Conservation (phyloP, 331 rosid genomes). For the Phaseolus coccineus region DNA sequence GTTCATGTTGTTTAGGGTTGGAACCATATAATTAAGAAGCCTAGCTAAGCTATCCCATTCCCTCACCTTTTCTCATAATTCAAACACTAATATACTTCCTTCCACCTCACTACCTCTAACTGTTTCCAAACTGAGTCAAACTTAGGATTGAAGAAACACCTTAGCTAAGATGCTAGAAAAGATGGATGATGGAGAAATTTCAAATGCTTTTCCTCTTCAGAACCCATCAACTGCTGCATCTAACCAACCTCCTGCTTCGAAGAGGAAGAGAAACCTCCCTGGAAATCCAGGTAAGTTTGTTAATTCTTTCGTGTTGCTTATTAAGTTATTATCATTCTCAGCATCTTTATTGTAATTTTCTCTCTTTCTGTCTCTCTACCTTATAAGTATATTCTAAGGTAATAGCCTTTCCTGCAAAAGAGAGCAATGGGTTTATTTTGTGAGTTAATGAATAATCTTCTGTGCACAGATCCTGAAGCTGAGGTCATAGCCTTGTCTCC, state of each 20-base stretch:
- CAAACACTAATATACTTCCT: slow-evolving; percentile 46
- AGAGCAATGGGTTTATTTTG: not conserved
- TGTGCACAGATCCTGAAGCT: slow-evolving; percentile 82
- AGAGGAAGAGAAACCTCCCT: slow-evolving; percentile 92
- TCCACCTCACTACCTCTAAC: slow-evolving; percentile 42
- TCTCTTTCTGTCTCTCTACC: not conserved
- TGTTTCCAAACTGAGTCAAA: slow-evolving; percentile 47
- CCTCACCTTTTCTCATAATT: slow-evolving; percentile 50
- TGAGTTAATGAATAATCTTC: slow-evolving; percentile 12
- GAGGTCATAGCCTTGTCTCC: slow-evolving; percentile 92
- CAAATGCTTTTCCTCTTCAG: slow-evolving; percentile 58
- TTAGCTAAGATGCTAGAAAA: slow-evolving; percentile 45
- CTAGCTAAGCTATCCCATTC: slow-evolving; percentile 42
- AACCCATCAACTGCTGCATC: slow-evolving; percentile 56
- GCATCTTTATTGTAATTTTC: not conserved
- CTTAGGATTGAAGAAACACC: slow-evolving; percentile 37
- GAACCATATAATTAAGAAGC: slow-evolving; percentile 48
- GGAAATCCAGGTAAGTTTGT: slow-evolving; percentile 80
- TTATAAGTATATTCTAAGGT: slow-evolving; percentile 38
- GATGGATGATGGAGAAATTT: slow-evolving; percentile 64
- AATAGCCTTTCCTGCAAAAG: not conserved
- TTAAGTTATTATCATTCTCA: not conserved
- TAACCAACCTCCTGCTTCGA: slow-evolving; percentile 52
- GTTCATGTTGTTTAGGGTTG: slow-evolving; percentile 56
- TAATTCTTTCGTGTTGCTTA: not conserved